Base-by-base conservation (phyloP, 2,329 filamentous ascomycete genomes). In the Colletotrichum viniferum region DNA sequence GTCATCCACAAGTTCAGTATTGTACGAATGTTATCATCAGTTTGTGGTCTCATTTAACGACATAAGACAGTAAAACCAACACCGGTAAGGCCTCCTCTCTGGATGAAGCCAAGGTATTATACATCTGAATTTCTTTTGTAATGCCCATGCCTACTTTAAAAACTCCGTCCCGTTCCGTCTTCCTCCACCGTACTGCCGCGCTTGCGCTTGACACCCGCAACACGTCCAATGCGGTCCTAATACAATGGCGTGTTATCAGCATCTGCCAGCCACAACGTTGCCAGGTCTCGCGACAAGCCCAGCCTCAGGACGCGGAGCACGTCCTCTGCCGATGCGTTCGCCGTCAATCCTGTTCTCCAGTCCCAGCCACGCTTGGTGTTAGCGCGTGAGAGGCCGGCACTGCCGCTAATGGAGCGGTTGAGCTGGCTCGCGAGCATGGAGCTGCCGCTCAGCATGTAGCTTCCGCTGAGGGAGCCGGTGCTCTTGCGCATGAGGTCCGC, bases 301-400 rank as follows among this genome's bases (percentile, higher is more conserved):
- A 95, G 83, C 78, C 96, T 90, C 83, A 98, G 82, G 77, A 93
- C 90, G 77, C 89, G 88, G 74, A 98, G 85, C n/a, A 98, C 87
- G 77, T 96, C 94, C 63, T 88, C 88, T 0, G 92, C 94, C 77
- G 86, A 92, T 21, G 90, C 91, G 13, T 87, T 88, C 34, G 90
- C 81, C 91, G 87, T 93, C 94, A 97, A 86, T 92, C 94, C 94
- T 83, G 86, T 87, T 79, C 95, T 87, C 95, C 94, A 96, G 83
- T 96, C 93, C 94, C 94, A 96, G 14, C 92, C 92, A 69, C 94
- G 87, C 77, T 90, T 88, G 38, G 85, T 84, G 63, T 86, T 81
- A 4, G 83, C 84, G 28, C 58, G 65, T 10, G 71, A 66, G 30
- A 69, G 30, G 56, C 80, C 80, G 8, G 86, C 82, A 70, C 88